Evolutionary conservation across 768 basidiomycete genomes (phyloP).

Genomic region (Termitomyces bulborhizus): DNA sequence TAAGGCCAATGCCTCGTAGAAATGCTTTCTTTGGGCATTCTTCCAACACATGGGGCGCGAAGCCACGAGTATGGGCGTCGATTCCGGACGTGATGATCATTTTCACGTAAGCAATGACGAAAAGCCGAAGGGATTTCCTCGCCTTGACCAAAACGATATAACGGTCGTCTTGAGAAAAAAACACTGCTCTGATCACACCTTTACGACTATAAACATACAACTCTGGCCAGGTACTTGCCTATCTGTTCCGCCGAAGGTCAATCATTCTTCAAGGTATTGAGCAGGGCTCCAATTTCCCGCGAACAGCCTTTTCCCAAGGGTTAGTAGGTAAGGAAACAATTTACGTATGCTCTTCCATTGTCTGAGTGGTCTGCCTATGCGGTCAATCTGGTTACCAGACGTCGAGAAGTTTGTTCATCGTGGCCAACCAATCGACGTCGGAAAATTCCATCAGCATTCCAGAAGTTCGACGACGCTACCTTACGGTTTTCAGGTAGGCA

Average conservation of each 20-base stretch:
- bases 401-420: background rate
- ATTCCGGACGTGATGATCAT: conserved; percentile 2
- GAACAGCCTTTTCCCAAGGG: background rate
- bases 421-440: background rate
- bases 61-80: background rate
- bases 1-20: background rate
- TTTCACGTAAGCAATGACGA: conserved; percentile 13
- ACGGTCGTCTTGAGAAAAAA: background rate
- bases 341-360: background rate
- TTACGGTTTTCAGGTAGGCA: background rate
- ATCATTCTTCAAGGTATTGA: background rate
- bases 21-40: background rate
- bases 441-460: background rate
- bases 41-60: background rate
- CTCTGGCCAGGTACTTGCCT: background rate
- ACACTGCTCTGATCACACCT: background rate
- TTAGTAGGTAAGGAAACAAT: background rate
- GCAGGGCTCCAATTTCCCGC: background rate
- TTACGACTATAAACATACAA: background rate
- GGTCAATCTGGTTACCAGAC: background rate
- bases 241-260: background rate
- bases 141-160: background rate
- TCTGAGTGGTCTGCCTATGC: background rate
- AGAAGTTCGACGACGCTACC: background rate
- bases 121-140: background rate